These are phyloP conservation scores for Scheffersomyces amazonensis DNA, from an alignment of 805 yeast species.

Conservation along the genomic window DNA sequence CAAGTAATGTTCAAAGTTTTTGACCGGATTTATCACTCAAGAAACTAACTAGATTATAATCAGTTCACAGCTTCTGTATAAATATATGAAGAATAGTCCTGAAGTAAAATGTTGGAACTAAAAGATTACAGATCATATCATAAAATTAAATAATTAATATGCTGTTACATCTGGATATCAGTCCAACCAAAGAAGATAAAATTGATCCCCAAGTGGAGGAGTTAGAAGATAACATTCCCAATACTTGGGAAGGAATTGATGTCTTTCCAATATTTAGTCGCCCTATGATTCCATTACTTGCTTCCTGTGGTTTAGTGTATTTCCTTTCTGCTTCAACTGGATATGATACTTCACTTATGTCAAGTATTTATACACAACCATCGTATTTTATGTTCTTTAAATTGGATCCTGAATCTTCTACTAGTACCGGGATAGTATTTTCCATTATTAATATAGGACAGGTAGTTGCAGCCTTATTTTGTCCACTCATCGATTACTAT, in stretches of 20 bases:
- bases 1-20: too few species aligned
- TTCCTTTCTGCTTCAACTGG: slow-evolving; percentile 44
- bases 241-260: slow-evolving; percentile 3
- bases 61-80: too few species aligned
- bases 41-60: too few species aligned
- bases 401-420: slow-evolving; percentile 23
- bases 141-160: too few species aligned
- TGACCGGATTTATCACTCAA: too few species aligned
- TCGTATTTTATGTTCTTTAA: slow-evolving; percentile 12
- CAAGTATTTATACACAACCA: slow-evolving; percentile 14
- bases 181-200: too few species aligned
- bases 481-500: slow-evolving; percentile 26
- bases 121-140: too few species aligned
- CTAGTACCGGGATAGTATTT: slow-evolving; percentile 36
- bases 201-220: too few species aligned
- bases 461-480: slow-evolving; percentile 20
- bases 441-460: slow-evolving; percentile 27
- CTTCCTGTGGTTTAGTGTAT: slow-evolving; percentile 11
- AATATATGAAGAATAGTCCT: too few species aligned
- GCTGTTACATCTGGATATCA: too few species aligned
- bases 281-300: slow-evolving; percentile 7
- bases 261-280: slow-evolving; percentile 2
- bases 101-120: too few species aligned
- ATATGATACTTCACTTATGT: slow-evolving; percentile 42
- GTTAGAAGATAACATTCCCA: too few species aligned